Evolutionary conservation across 2,329 filamentous ascomycete species (phyloP), one percentile per base, ranked within the genome.

Genomic region (Corinectria fuckeliana): DNA sequence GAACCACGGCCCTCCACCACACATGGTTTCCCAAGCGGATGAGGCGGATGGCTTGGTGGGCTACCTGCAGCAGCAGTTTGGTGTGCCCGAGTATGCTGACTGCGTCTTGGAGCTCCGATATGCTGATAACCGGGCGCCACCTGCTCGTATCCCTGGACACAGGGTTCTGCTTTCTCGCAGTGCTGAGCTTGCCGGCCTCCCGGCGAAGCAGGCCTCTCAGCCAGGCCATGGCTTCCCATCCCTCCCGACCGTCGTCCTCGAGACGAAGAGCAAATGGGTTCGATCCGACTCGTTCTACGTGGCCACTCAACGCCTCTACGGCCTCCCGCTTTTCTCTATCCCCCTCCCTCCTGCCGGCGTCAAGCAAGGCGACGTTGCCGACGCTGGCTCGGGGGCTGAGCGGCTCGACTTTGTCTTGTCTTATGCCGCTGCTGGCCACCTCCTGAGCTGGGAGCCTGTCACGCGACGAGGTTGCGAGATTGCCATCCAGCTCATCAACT

Each of bases 391-490:
- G 49, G 63, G 74, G 42, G 66, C 69, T 20, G 80, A 82, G 7
- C 80, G 78, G 18, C 80, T 86, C 58, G 76, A 81, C 28, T 84
- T 85, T 61, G 83, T 82, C n/a, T 74, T 91, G 18, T 85, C 86
- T 21, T 90, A 90, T 68, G 83, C 87, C 44, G 86, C 88, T 23
- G 84, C 87, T 5, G 89, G 88, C 0, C 78, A 84, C 49, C 76
- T 86, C 36, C 77, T 91, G 14, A 77, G 79, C 38, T 82, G 88
- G 69, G 78, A 77, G 2, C 80, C 81, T 21, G 80, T 91, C 23
- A 77, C 83, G 10, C 74, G 80, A 44, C 82, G 85, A 32, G 88
- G 87, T 32, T 76, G 89, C 23, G 82, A 86, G 47, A 80, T 89
- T 60, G 87, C 86, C 1, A 78, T 81, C 32, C 79, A 81, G 51